Evolutionary conservation across 768 basidiomycete genomes (phyloP).

Genomic region (Tulasnella sp.): DNA sequence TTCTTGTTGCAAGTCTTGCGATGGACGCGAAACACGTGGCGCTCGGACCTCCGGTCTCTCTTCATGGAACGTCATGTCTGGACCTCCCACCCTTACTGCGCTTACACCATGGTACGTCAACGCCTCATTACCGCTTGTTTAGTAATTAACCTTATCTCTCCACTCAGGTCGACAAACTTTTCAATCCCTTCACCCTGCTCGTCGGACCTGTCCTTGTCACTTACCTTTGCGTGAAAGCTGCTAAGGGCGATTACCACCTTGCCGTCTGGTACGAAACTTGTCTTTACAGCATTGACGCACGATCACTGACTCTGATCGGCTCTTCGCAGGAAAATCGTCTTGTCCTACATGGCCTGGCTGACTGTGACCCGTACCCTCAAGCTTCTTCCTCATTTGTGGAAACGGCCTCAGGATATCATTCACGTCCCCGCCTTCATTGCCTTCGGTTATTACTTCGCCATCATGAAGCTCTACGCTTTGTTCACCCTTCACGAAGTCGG

Average conservation of each 20-base stretch:
- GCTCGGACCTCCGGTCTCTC: constrained; percentile 82
- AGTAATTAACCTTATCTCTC: background rate
- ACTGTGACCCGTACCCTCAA: constrained; percentile 56
- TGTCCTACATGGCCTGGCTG: constrained; percentile 49
- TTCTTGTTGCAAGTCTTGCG: constrained; percentile 92
- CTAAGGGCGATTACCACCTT: constrained; percentile 77
- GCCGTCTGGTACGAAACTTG: constrained; percentile 69
- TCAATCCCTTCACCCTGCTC: constrained; percentile 85
- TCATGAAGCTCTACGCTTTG: constrained; percentile 93
- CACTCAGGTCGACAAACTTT: constrained; percentile 73
- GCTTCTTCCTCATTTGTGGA: constrained; percentile 78
- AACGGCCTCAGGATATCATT: constrained; percentile 72
- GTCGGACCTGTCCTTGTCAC: constrained; percentile 80
- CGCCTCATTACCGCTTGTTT: background rate
- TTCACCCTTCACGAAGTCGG: constrained; percentile 85
- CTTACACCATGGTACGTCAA: constrained; percentile 72
- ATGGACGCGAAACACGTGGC: constrained; percentile 95
- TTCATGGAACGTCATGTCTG: constrained; percentile 89
- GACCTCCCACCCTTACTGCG: constrained; percentile 81
- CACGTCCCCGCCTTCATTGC: constrained; percentile 85
- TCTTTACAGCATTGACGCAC: background rate
- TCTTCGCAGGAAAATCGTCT: constrained; percentile 44
- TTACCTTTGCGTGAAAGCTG: constrained; percentile 78
- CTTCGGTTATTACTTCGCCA: constrained; percentile 92
- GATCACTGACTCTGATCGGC: background rate